These are phyloP conservation scores for Cordyceps farinosa DNA, from an alignment of 2,329 filamentous ascomycete species.

Conservation along the genomic window DNA sequence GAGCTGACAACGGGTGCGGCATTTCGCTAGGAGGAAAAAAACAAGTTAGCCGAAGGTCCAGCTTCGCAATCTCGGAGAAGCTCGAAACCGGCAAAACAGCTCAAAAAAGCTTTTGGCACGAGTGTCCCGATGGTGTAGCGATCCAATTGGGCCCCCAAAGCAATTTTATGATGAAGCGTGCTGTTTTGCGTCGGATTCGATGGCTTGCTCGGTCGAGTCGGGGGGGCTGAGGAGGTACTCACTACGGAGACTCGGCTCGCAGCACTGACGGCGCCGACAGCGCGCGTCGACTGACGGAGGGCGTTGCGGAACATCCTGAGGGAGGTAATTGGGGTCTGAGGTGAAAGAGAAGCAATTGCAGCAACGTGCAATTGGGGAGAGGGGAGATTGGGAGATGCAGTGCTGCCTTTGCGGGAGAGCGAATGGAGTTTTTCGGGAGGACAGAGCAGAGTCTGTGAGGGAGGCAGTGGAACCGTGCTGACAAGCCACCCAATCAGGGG, in stretches of 20 bases:
- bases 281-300: slow-evolving; percentile 93
- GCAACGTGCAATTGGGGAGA: slow-evolving; percentile 57
- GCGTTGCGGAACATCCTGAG: slow-evolving; percentile 93
- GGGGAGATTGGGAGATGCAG: slow-evolving; percentile 55
- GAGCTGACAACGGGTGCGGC: slow-evolving; percentile 70
- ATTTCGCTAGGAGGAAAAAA: slow-evolving; percentile 70
- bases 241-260: slow-evolving; percentile 88
- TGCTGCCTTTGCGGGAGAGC: slow-evolving; percentile 46
- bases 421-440: slow-evolving; percentile 44
- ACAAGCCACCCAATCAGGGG: slow-evolving; percentile 33
- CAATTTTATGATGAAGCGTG: slow-evolving; percentile 31
- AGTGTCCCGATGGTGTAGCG: slow-evolving; percentile 20
- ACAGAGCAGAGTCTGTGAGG: slow-evolving; percentile 42
- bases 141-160: slow-evolving; percentile 36
- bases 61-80: slow-evolving; percentile 22
- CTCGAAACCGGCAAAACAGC: slow-evolving; percentile 27
- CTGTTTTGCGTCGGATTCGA: slow-evolving; percentile 39
- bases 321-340: slow-evolving; percentile 51
- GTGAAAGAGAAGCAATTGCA: slow-evolving; percentile 60
- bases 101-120: slow-evolving; percentile 32
- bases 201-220: slow-evolving; percentile 40
- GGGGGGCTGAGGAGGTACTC: slow-evolving; percentile 59
- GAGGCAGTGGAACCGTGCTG: slow-evolving; percentile 37
- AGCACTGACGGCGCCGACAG: slow-evolving; percentile 90
- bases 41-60: slow-evolving; percentile 53